Base-by-base conservation (phyloP, 164 flowering plant genomes). In the Stephania japonica region DNA sequence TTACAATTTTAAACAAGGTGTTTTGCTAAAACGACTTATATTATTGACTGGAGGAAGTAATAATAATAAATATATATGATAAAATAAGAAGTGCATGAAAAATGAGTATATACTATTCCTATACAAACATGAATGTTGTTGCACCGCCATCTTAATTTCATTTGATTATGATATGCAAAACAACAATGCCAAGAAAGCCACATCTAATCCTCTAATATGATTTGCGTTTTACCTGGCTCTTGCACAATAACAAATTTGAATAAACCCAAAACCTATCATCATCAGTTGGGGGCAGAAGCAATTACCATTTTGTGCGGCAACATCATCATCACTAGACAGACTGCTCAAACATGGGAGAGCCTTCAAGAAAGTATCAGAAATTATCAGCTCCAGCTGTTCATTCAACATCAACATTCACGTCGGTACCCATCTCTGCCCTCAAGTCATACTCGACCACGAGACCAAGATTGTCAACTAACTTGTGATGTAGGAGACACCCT, bases 391-490 rank as follows among this genome's bases (percentile, higher is more conserved):
- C 68, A 66, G 32, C 16, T 25, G 24, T 5, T 74, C 72, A 71
- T 32, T 19, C 83, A 74, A 81, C 79, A 77, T 82, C 83, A 32
- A 75, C 56, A 73, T 69, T 68, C 42, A 76, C 65, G 64, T 81
- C 87, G 64, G 44, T 19, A 38, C 53, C 70, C 18, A 13, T 66
- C 1, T 89, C 94, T 76, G 87, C 85, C 41, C 82, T 80, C 38
- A 96, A 86, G 79, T 96, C 91, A 77, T 93, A 91, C 83, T 96
- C 99, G 67, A 90, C 87, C 61, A 92, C 86, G 71, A 93, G 93
- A 44, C 90, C 89, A 56, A 93, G 94, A 80, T 96, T 96, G 83
- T 96, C 99, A 43, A 89, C 91, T 74, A 96, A 83, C 78, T 88
- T 89, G 89, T 96, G 98, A 84, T 92, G 88, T 81, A 78, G 86